Evolutionary conservation across 805 yeast genomes (phyloP), one percentile per base, ranked within the genome.

Genomic region (Zygosaccharomyces pseudorouxii): DNA sequence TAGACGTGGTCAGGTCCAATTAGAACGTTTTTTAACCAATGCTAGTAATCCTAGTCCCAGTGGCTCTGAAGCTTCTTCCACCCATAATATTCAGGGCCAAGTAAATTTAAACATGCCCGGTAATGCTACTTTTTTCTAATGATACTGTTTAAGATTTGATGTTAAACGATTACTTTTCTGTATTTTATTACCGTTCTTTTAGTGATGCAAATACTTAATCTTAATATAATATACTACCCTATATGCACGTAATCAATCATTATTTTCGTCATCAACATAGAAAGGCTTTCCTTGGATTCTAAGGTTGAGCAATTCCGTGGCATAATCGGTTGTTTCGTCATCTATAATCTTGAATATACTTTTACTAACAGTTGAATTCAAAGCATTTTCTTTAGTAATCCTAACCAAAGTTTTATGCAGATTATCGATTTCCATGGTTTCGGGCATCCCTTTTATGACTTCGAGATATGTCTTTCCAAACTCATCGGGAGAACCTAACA

Each of bases 401-500:
- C 78, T 75, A 10, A 77, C 68, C 30, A 92, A 68, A 0, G 86
- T 80, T 2, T 68, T 68, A 54, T 79, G 79, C 41, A 92, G 70
- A 0, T 86, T 95, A 3, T 75, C 79, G 42, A 92, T 80, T 50
- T 76, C 75, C 56, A 82, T 74, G 25, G 78, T 74, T 8, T 70
- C 67, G 0, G 92, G 86, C 50, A 90, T 83, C 27, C 80, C 69
- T 48, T 76, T 71, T 28, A 90, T 71, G 11, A 90, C 83, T 1
- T 79, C 78, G n/a, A 82, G 75, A 3, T 93, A 88, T 56, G 57
- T 57, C 9, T 82, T 85, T 33, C 80, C 74, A 38, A 75, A 74
- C 43, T 76, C 81, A 54, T 85, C 87, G 0, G 86, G 81, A 47
- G 79, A 72, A 49, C 84, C 83, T 48, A 93, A 74, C 42, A 92